Percentiles rank a stretch among this genome's conserved stretches.
phyloP scores from a whole-genome alignment of 108 stramenopile genomes.

The Nitzschia sp. region DNA sequence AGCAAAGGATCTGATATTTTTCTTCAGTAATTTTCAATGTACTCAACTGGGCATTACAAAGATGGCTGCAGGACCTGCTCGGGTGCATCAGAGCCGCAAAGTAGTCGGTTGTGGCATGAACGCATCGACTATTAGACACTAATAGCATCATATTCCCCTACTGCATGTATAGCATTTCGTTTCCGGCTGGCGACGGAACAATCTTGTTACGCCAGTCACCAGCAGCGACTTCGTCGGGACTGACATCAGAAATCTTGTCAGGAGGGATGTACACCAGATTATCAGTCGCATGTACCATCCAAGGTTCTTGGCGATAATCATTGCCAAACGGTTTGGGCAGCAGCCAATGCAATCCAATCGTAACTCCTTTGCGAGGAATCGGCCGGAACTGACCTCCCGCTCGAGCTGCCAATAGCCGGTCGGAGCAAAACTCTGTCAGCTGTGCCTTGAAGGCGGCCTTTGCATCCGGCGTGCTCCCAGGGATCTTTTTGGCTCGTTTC shows the following conservation, averaged over 20 bases:
- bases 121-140: too few relatives aligned
- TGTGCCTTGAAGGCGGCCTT: constrained; percentile 43
- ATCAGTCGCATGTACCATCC: constrained; percentile 74
- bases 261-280: constrained; percentile 74
- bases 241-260: constrained; percentile 74
- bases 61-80: too few relatives aligned
- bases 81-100: too few relatives aligned
- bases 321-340: constrained; percentile 92
- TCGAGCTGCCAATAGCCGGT: constrained; percentile 70
- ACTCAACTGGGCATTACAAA: too few relatives aligned
- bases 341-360: constrained; percentile 91
- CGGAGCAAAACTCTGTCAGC: constrained; percentile 64
- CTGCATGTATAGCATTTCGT: constrained; percentile 87
- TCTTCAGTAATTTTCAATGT: too few relatives aligned
- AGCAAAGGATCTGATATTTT: too few relatives aligned
- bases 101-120: too few relatives aligned
- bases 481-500: constrained; percentile 50
- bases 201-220: constrained; percentile 83
- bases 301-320: constrained; percentile 84
- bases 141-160: constrained; percentile 35
- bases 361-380: constrained; percentile 85
- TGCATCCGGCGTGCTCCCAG: constrained; percentile 24
- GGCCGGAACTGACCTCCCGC: constrained; percentile 81
- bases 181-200: constrained; percentile 75
- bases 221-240: constrained; percentile 50